phyloP scores from a whole-genome alignment of 768 basidiomycete species.

The Psilocybe tampanensis region DNA sequence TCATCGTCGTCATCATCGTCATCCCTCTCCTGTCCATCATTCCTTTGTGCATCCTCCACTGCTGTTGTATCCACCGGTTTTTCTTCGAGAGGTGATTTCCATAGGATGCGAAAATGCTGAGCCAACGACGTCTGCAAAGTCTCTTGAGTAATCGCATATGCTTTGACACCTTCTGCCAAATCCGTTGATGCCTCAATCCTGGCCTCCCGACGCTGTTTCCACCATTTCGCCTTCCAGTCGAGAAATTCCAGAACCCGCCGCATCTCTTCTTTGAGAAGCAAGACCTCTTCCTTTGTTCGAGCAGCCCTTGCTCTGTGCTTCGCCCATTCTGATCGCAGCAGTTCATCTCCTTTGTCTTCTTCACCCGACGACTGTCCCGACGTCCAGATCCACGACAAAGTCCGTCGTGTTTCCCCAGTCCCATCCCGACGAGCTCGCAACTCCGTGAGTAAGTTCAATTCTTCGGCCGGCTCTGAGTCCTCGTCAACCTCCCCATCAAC shows the following conservation, averaged over 20 bases:
- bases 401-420: slow-evolving; percentile 16
- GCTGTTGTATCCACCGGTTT: no score
- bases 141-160: not conserved
- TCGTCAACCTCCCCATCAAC: no score
- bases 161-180: not conserved
- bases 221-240: not conserved
- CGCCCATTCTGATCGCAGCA: not conserved
- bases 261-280: not conserved
- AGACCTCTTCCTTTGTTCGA: slow-evolving; percentile 15
- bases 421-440: slow-evolving; percentile 6
- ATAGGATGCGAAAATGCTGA: not conserved
- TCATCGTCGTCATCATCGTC: not conserved
- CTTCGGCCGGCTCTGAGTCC: not conserved
- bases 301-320: slow-evolving; percentile 10
- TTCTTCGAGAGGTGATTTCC: not conserved
- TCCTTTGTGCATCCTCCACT: no score
- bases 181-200: not conserved
- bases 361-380: slow-evolving; percentile 2
- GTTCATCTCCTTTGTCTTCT: slow-evolving; percentile 9
- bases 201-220: not conserved
- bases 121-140: not conserved
- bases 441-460: not conserved
- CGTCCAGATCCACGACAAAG: slow-evolving; percentile 22
- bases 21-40: not conserved
- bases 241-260: not conserved